Evolutionary conservation across 2,329 filamentous ascomycete genomes (phyloP), one percentile per base, ranked within the genome.

Genomic region (Trichoderma sp.): DNA sequence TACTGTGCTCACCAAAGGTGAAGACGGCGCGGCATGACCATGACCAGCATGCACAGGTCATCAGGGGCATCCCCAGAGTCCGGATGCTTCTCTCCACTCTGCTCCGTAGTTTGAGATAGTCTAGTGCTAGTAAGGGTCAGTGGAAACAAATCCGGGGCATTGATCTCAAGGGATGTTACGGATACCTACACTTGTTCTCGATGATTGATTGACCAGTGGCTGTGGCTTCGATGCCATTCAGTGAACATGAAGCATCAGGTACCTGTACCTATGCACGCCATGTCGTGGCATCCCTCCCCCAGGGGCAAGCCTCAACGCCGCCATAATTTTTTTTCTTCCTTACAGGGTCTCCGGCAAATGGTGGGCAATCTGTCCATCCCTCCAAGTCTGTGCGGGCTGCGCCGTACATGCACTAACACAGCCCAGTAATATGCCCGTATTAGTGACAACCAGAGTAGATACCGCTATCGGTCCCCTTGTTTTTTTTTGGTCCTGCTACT

Each of bases 381-480:
- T 61, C 32, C 32, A 39, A 28, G 32, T 63, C 60, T 34, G 43
- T 26, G 39, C 62, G 63, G 43, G 28, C 43, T 53, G 26, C 43
- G 39, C 43, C 28, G 63, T 66, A 66, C 63, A 66, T 56, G 43
- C 57, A 43, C 65, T 43, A 69, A 69, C 66, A 53, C 26, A 47
- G 56, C 53, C 66, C 65, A 60, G 56, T 60, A 57, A 60, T 60
- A 47, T 57, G 30, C 14, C 63, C 47, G 56, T 61, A 69, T 69
- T 34, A 28, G 66, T 43, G 56, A 60, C 66, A 51, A 39, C 39
- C 28, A 43, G 26, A 58, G 51, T 11, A 58, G 56, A 43, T 51
- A 69, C 66, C 66, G 57, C 66, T 69, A 69, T 69, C 66, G 66
- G 66, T 61, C 66, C 39, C 56, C 60, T 61, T 32, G 21, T 62